Conservation (phyloP, 345 rosid species). For the Toxicodendron radicans region DNA sequence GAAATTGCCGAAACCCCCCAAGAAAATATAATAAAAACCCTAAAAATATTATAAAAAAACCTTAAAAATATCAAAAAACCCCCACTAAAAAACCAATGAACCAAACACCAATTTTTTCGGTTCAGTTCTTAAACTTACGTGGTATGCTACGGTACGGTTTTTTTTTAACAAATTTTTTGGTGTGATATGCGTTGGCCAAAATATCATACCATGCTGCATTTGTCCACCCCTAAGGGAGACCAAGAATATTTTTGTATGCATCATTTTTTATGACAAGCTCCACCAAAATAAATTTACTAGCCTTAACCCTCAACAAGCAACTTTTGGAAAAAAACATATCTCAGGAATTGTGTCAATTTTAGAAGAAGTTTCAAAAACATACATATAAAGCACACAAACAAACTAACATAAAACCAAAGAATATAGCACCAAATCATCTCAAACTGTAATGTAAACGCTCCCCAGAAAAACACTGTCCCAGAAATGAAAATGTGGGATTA, state of each 20-base stretch:
- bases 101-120: too few relatives aligned
- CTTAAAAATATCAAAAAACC: too few relatives aligned
- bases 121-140: too few relatives aligned
- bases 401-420: background rate
- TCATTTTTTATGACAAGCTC: background rate
- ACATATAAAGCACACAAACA: background rate
- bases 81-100: too few relatives aligned
- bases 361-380: slow-evolving; percentile 2
- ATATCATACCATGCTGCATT: too few relatives aligned
- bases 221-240: background rate
- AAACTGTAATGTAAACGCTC: background rate
- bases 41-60: too few relatives aligned
- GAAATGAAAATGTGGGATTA: background rate
- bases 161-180: too few relatives aligned
- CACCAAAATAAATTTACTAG: background rate
- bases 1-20: too few relatives aligned
- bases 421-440: background rate
- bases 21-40: too few relatives aligned
- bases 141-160: too few relatives aligned
- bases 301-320: background rate
- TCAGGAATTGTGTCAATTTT: background rate
- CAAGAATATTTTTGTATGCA: background rate
- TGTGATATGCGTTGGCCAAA: too few relatives aligned
- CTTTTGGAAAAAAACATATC: background rate
- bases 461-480: background rate